These are phyloP conservation scores for Myrmaecium sp. DNA, from an alignment of 2,329 filamentous ascomycete genomes.

Conservation along the genomic window DNA sequence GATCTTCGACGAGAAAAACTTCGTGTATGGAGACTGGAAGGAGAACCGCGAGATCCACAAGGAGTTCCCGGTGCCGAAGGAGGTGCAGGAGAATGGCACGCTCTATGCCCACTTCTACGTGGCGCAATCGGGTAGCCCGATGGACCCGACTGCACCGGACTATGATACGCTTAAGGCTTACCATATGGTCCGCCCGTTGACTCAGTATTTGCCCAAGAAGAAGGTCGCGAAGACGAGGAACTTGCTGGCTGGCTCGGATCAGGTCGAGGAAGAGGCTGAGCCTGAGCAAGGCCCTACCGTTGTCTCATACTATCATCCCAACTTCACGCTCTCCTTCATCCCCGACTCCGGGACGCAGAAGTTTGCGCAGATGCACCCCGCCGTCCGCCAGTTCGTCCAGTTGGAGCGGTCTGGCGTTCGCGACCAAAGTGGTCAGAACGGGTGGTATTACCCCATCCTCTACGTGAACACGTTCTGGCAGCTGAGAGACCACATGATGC, in stretches of 20 bases:
- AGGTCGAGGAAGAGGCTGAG: conserved; percentile 33
- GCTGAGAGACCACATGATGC: conserved; percentile 74
- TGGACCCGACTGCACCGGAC: conserved; percentile 56
- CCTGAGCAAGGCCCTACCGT: conserved; percentile 39
- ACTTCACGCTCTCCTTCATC: conserved; percentile 77
- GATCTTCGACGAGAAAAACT: conserved; percentile 65
- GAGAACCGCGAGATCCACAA: conserved; percentile 66
- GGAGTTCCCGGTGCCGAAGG: conserved; percentile 56
- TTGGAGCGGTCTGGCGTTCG: conserved; percentile 67
- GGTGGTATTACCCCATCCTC: conserved; percentile 83
- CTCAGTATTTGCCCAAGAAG: conserved; percentile 82
- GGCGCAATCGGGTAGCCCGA: conserved; percentile 52
- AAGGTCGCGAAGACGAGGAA: conserved; percentile 78
- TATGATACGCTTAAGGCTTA: conserved; percentile 66
- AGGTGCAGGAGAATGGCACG: conserved; percentile 81
- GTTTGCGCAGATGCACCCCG: conserved; percentile 51
- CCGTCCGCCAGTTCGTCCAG: conserved; percentile 58
- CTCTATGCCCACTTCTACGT: conserved; percentile 92
- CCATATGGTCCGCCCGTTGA: conserved; percentile 71
- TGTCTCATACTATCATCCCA: conserved; percentile 84
- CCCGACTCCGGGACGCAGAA: conserved; percentile 58
- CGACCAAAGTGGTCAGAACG: conserved; percentile 69
- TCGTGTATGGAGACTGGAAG: conserved; percentile 60
- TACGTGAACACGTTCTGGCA: conserved; percentile 98
- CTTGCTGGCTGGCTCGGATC: conserved; percentile 42